Base-by-base conservation (phyloP, 768 basidiomycete genomes). In the Boletus rubescentipes region DNA sequence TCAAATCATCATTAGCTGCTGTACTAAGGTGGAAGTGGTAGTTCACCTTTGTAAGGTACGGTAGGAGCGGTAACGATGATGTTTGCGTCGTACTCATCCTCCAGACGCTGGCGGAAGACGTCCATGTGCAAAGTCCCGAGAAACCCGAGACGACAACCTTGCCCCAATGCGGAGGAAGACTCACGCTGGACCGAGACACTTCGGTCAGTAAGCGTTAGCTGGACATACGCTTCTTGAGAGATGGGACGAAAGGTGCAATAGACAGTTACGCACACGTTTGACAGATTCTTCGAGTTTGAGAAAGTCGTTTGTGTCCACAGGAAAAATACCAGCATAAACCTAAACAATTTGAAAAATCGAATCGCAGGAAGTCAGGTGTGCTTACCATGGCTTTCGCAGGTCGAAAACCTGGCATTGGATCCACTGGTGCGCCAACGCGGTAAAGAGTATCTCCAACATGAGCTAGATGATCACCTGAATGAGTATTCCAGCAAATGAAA, bases 61-160 rank as follows among this genome's bases (percentile, higher is more conserved):
- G 94, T 94, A 1, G 97, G 97, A 4, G 94, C 89, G 11, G 97
- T 99, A 51, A 98, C 83, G 61, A 98, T 93, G 53, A 98, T 86
- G 64, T 89, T 93, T 31, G 94, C 91, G 53, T 93, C 86, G 61
- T 97, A 93, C 69, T 99, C 97, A 62, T 99, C 97, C 71, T 98
- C 97, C 4, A 99, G 76, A 14, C 97, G 83, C 67, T 99, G 97
- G 20, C 94, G 87, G 71, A 93, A 93, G 36, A 95, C 90, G 62
- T 96, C 91, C 91, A 98, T 94, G 67, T 99, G 97, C 53, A 99
- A 73, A 6, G 93, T 92, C 1, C 97, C 97, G 10, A 98, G 79
- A 70, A 98, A 99, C 0, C 97, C 97, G 7, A 99, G 81, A 40
- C 97, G 83, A 67, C 87, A 93, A 9, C 97, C 97, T 73, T 97